Evolutionary conservation across 2,329 filamentous ascomycete species (phyloP), one percentile per base, ranked within the genome.

Genomic region (Penicillium sp.): DNA sequence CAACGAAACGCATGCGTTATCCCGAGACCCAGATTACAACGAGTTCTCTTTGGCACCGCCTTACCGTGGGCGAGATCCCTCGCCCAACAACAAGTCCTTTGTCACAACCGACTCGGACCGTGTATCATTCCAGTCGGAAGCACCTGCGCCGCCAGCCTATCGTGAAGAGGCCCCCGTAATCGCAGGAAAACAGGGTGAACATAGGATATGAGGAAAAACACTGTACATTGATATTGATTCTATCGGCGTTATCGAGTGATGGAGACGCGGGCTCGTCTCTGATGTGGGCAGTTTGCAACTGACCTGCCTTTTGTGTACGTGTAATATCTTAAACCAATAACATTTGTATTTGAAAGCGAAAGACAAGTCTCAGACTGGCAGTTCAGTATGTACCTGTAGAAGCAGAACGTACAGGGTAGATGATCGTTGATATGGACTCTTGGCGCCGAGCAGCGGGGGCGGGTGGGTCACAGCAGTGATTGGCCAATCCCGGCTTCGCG

Each of bases 31-130:
- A 2, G 56, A 58, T 26, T 59, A 59, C 28, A 59, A 59, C 12
- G 57, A 59, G 52, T 59, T 59, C 21, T 59, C 57, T 24, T 49
- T 59, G 30, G 57, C 52, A 8, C 47, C 57, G 23, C 52, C 57
- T 7, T 42, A 48, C 21, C 53, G 52, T 7, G 40, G 52, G 42
- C 38, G 40, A 35, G 52, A 55, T 12, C 38, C 5, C 2, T 59
- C 56, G 2, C 28, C 57, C 20, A 47, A 47, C 20, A 47, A 47
- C 9, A 42, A 28, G 28, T 59, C 57, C 3, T 59, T 35, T 38
- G 20, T 55, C 18, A 50, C 57, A 3, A 38, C 42, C 24, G 52
- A 55, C 11, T 55, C 52, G 9, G 51, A 24, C n/a, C 40, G 48
- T 33, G 38, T 23, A 26, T 35, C 56, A 26, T 46, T 51, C 18